Conservation (phyloP, 352 stramenopile genomes). For the Phytophthora pini region DNA sequence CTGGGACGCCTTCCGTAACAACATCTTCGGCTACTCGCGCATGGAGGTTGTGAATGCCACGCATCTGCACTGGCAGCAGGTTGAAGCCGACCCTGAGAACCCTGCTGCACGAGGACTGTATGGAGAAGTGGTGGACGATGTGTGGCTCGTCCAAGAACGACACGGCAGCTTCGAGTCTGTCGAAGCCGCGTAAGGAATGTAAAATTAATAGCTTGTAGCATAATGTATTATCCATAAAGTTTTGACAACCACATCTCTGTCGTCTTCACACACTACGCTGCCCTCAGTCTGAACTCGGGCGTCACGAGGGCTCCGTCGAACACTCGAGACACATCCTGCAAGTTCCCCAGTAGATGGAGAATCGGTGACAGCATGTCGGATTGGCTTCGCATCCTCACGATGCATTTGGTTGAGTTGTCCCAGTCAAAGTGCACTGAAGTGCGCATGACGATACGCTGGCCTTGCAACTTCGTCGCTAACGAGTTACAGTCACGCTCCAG, state of each 20-base stretch:
- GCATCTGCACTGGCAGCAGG: constrained; percentile 88
- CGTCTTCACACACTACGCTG: too few species aligned
- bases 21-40: constrained; percentile 86
- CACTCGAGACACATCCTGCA: constrained; percentile 6
- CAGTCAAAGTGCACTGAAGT: constrained; percentile 15
- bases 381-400: constrained; percentile 4
- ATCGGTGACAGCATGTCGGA: constrained; percentile 17
- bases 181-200: constrained; percentile 6
- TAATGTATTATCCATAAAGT: constrained; percentile 14
- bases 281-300: constrained; percentile 4
- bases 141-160: constrained; percentile 89
- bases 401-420: not conserved
- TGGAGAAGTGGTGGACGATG: constrained; percentile 83
- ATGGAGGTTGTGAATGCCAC: constrained; percentile 86
- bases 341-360: constrained; percentile 5
- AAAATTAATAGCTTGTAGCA: constrained; percentile 9
- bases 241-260: not conserved
- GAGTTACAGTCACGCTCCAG: not conserved
- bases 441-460: constrained; percentile 5
- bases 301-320: constrained; percentile 8
- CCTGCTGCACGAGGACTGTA: constrained; percentile 71
- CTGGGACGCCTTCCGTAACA: constrained; percentile 86
- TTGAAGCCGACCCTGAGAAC: constrained; percentile 83
- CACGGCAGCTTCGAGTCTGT: constrained; percentile 83
- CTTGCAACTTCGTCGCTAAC: constrained; percentile 5